Base-by-base conservation (phyloP, 202 grass and related monocot species). In the Elaeis oleifera region DNA sequence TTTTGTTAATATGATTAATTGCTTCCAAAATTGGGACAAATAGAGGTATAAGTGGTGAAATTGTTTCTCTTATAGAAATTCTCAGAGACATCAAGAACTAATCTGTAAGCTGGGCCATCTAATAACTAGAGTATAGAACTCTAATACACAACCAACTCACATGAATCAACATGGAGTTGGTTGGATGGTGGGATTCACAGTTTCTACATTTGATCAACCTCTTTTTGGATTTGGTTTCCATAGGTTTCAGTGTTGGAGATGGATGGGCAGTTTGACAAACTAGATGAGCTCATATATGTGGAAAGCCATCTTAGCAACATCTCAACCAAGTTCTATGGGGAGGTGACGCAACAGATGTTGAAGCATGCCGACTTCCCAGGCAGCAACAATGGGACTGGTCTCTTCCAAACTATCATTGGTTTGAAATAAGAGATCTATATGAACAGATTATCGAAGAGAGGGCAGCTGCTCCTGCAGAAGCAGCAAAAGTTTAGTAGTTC, bases 261-360 rank as follows among this genome's bases (percentile, higher is more conserved):
- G 92, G 92, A 97, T 51, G 92, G 92, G 11, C 79, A 86, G 27
- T 97, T 97, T 26, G 92, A 97, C 71, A 89, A 71, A 79, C 56
- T 97, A 32, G 92, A 97, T 36, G 92, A 97, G 50, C 81, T 97
- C 14, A 97, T 97, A 70, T 97, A 97, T 36, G 82, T 97, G 59
- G 92, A 97, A 59, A 97, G 82, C 79, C 92, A 97, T 68, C 77
- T 97, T 36, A 89, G 92, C 88, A 97, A 92, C 69, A 82, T 97
- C 53, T 97, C 92, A 17, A 75, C 82, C 69, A 97, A 97, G 74
- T 97, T 84, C 64, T 97, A 97, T 16, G 92, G 92, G 16, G 92
- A 97, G 77, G 92, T 97, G 74, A 92, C 92, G 24, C 92, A 97
- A 67, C 92, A 97, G 76, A 92, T 97, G 85, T 76, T 97, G 29